Evolutionary conservation across 371 early-diverging fungal species (phyloP).

Genomic region (Zopfochytrium polystomum): DNA sequence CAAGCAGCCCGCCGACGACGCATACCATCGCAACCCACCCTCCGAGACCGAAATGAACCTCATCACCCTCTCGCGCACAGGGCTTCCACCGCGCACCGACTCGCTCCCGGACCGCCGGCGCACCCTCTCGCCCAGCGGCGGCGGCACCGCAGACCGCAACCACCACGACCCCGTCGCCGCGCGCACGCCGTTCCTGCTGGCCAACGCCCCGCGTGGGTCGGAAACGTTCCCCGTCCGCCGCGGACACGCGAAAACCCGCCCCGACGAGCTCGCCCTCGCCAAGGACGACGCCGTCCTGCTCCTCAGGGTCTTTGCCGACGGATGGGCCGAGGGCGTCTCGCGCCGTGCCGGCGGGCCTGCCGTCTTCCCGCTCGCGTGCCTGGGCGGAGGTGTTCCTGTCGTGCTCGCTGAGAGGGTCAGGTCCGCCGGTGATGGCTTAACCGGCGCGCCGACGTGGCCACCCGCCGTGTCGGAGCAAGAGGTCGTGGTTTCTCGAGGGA

Average conservation of each 20-base stretch:
- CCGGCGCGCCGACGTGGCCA: too few relatives aligned
- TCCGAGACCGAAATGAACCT: conserved; percentile 14
- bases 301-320: conserved; percentile 30
- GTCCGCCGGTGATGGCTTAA: too few relatives aligned
- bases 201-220: conserved; percentile 23
- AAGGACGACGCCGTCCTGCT: conserved; percentile 31
- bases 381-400: conserved; percentile 36
- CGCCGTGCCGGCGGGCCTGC: conserved; percentile 36
- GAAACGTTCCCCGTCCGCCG: conserved; percentile 31
- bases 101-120: conserved; percentile 19
- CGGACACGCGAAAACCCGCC: conserved; percentile 20
- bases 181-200: conserved; percentile 24
- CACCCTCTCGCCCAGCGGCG: too few relatives aligned
- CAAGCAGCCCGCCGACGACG: too few relatives aligned
- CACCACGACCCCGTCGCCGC: conserved; percentile 20
- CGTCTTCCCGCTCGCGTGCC: conserved; percentile 35
- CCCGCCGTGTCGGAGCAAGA: too few relatives aligned
- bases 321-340: conserved; percentile 39
- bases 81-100: conserved; percentile 22
- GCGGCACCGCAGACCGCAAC: conserved; percentile 9
- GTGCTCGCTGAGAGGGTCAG: conserved; percentile 28
- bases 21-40: too few relatives aligned
- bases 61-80: conserved; percentile 19
- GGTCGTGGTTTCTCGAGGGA: too few relatives aligned
- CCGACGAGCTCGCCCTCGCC: conserved; percentile 33